Base-by-base conservation (phyloP, 2,329 filamentous ascomycete genomes). In the Colletotrichum eremochloae region DNA sequence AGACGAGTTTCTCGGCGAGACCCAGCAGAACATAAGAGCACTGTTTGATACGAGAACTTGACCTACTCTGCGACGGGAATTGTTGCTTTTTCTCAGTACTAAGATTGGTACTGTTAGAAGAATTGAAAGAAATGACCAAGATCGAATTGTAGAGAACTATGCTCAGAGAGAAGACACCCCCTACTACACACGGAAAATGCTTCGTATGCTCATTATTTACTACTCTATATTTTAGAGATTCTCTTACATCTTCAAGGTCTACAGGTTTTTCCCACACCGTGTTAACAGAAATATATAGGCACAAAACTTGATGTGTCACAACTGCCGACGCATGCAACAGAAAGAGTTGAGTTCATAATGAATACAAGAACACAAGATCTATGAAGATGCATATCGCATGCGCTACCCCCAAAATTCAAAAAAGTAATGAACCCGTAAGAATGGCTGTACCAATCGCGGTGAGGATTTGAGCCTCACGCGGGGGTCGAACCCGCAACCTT, bases 401-500 rank as follows among this genome's bases (percentile, higher is more conserved):
- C 44, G 3, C 3, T 11, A 7, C 20, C 9, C 18, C 18, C 0
- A 15, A 18, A 57, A 36, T 11, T n/a, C 0, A 36, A 62, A 52
- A 62, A 55, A 18, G 1, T 3, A 0, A 1, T 20, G 38, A 53
- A 55, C 60, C 66, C 66, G 40, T 9, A 7, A 6, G 64, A 63
- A n/a, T 40, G 64, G 12, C n/a, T 24, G 0, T 14, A 31, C 42
- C 69, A 68, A 64, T 63, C 52, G 69, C 58, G 44, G 58, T 72
- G 69, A 63, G 69, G 69, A 64, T 58, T 68, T 63, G 69, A 72
- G 69, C 69, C 69, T 68, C 69, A 72, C 74, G 74, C 74, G 75
- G 75, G 75, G 75, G 75, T 76, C 75, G 74, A 76, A 76, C 75
- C 72, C 69, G 64, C 65, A 74, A 74, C 72, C 72, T 74, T 74